A percentile compares a stretch with the other conserved stretches of the same genome.
Conservation (phyloP, 176 grass and related monocot genomes). For the Oryza glumipatula region DNA sequence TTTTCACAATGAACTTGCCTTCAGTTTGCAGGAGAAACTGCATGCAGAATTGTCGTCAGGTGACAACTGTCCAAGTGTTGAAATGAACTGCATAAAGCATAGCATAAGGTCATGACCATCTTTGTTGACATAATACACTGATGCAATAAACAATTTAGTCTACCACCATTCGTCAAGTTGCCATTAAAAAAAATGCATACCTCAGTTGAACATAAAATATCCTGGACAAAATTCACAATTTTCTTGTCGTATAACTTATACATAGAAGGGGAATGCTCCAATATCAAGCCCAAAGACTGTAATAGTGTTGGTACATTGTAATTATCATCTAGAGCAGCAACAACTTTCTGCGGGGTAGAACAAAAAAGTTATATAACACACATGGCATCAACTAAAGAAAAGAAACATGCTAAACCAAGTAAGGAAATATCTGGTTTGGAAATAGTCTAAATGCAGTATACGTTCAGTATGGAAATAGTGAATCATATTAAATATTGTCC, state of each 20-base stretch:
- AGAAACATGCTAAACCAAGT: not conserved
- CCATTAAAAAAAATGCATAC: slow-evolving; percentile 46
- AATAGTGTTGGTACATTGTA: slow-evolving; percentile 68
- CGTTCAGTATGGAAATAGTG: slow-evolving; percentile 28
- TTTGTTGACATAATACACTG: slow-evolving; percentile 26
- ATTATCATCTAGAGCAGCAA: slow-evolving; percentile 55
- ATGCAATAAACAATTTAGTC: slow-evolving; percentile 31
- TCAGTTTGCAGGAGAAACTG: slow-evolving; percentile 84
- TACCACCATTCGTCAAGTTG: slow-evolving; percentile 26
- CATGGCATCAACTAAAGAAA: slow-evolving; percentile 15
- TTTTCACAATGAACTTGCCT: slow-evolving; percentile 52
- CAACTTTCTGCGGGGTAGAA: slow-evolving; percentile 75
- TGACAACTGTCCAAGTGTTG: slow-evolving; percentile 50
- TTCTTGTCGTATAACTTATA: slow-evolving; percentile 59
- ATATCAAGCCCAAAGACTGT: slow-evolving; percentile 81
- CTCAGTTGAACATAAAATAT: slow-evolving; percentile 68
- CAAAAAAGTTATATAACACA: slow-evolving; percentile 27
- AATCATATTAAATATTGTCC: slow-evolving; percentile 11
- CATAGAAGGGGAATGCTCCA: slow-evolving; percentile 69
- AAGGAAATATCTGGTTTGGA: slow-evolving; percentile 18
- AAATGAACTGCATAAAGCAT: slow-evolving; percentile 55
- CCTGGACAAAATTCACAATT: slow-evolving; percentile 56
- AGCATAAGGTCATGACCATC: slow-evolving; percentile 1
- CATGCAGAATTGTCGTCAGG: slow-evolving; percentile 48
- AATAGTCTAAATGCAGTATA: slow-evolving; percentile 1